Evolutionary conservation across 1,139 yeast species (phyloP).

Genomic region (Arxiozyma bovina): DNA sequence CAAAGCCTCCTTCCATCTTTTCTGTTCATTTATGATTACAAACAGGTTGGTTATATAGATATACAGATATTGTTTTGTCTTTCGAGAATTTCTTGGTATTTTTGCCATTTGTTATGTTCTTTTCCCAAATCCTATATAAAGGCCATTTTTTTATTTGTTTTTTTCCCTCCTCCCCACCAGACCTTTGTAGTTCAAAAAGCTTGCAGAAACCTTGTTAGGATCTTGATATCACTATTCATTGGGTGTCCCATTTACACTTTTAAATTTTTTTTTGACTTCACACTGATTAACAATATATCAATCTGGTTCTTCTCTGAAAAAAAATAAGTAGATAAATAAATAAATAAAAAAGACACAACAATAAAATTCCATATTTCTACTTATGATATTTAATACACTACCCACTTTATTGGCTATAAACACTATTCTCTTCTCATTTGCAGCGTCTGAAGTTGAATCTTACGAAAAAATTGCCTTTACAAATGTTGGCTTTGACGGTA

Average conservation of each 20-base stretch:
- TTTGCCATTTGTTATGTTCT: not conserved
- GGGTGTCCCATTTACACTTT: no score
- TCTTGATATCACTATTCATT: not conserved
- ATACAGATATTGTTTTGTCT: not conserved
- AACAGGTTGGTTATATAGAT: no score
- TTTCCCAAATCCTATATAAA: not conserved
- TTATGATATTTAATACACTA: not conserved
- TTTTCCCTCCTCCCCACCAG: no score
- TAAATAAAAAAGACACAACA: not conserved
- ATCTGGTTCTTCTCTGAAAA: not conserved
- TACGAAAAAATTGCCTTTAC: conserved; percentile 42
- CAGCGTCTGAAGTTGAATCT: conserved; percentile 7
- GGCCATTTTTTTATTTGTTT: not conserved
- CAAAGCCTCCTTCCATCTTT: not conserved
- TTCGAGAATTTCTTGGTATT: no score
- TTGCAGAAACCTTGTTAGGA: no score
- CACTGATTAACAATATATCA: not conserved
- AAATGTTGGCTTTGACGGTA: conserved; percentile 60
- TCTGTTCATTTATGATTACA: not conserved
- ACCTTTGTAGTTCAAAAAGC: not conserved
- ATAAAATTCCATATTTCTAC: no score
- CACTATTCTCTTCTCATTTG: not conserved
- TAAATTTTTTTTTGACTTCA: no score
- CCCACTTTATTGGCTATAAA: not conserved
- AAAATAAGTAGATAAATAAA: not conserved